Evolutionary conservation across 805 yeast genomes (phyloP), one percentile per base, ranked within the genome.

Genomic region (Wickerhamiella kazuoi): DNA sequence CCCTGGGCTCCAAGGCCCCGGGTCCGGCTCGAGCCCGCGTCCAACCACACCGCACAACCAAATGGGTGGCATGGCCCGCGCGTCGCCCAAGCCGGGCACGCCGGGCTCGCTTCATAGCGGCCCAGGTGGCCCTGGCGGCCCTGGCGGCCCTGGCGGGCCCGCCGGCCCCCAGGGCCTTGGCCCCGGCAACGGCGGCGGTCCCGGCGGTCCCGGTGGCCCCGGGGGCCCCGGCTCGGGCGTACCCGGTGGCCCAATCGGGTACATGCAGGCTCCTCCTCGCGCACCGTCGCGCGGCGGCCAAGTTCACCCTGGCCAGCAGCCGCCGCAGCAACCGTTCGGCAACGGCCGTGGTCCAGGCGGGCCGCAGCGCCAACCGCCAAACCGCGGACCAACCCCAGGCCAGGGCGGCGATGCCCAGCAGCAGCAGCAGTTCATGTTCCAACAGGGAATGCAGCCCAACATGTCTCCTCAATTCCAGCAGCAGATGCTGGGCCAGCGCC

Each of bases 261-360:
- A 23, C 11, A 23, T 23, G 26, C 26, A 23, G 26, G 26, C 26
- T 11, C 26, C 26, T 23, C 26, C 26, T n/a, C n/a, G n/a, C n/a
- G n/a, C n/a, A n/a, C n/a, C n/a, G n/a, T n/a, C n/a, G n/a, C n/a
- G 28, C 34, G 11, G 30, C 39, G 30, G 39, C 21, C 35, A 15
- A 11, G n/a, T 5, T 16, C 19, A 13, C 34, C 7, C 38, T n/a
- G 16, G 29, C 19, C 40, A 36, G n/a, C 33, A 4, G 33, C 33
- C 21, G 3, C 38, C 21, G 38, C 33, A 26, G 19, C 33, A 26
- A 14, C 19, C 5, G 21, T 18, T 16, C 11, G 26, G 26, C 6
- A 23, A 23, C 26, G 26, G 26, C 6, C 26, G 26, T 7, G 26
- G 26, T 23, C n/a, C n/a, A n/a, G n/a, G n/a, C n/a, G 16, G 11